Evolutionary conservation across 495 filamentous ascomycete genomes (phyloP), one percentile per base, ranked within the genome.

Genomic region (Rostrohypoxylon terebratum): DNA sequence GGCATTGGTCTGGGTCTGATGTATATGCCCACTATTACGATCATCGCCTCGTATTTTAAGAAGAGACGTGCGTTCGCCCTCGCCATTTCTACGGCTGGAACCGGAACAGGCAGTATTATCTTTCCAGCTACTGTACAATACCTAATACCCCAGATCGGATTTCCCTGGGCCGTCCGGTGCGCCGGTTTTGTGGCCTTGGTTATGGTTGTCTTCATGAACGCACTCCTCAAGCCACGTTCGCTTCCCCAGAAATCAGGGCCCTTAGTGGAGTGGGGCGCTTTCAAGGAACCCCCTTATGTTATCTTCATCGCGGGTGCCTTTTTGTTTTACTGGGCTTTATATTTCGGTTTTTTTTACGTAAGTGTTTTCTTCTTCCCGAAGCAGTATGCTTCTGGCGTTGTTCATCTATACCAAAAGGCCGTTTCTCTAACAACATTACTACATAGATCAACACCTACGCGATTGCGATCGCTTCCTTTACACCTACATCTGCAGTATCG

Each of bases 331-430:
- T 83, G 75, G 78, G 80, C 78, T 9, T 68, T 85, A 21, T 84
- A 81, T 63, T 84, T 85, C 71, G 82, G 79, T 2, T 81, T 73
- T 44, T 83, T 85, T 53, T 85, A 82, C 64, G 83, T 84, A 59
- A 80, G 83, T 74, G 31, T 2, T 23, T n/a, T 16, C n/a, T 48
- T 62, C 48, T 11, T n/a, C n/a, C n/a, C n/a, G n/a, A 11, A 23
- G 4, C 14, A 16, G 8, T 10, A 14, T 51, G 13, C 16, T 28
- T 55, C 42, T 31, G 38, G 38, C 21, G 25, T 42, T 58, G 57
- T 47, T 38, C 31, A 18, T 44, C 7, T 20, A 34, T 44, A 51
- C 36, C 36, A 4, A 10, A 23, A 11, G 25, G 2, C 28, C 4
- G 13, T 21, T 28, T 20, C 25, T 21, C 59, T 66, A 60, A 69